Evolutionary conservation across 2,329 filamentous ascomycete species (phyloP), one percentile per base, ranked within the genome.

Genomic region (Colletotrichum tofieldiae): DNA sequence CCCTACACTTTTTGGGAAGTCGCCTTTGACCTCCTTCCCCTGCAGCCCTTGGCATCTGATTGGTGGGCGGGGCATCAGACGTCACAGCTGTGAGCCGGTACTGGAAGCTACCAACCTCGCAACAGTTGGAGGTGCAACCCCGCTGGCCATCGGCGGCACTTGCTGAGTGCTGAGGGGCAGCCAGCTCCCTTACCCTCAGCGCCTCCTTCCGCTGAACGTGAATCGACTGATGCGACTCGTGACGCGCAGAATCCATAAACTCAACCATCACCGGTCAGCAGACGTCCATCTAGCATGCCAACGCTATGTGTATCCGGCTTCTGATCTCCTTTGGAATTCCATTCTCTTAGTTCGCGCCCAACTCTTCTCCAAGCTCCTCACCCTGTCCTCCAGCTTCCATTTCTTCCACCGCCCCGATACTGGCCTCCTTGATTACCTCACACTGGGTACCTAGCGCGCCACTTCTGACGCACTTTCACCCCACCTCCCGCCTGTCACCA

Each of bases 381-480:
- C 32, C 58, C 39, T 58, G 20, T 45, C 49, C 23, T 37, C 47
- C 56, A 61, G 23, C 20, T 58, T 51, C 23, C 63, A 39, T 58
- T 29, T 26, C 56, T 32, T 47, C 18, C 6, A 35, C 9, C 26
- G 35, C 49, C 49, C 49, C 26, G 23, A 43, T 51, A 41, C 60
- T 41, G 23, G 2, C 49, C 47, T 35, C 37, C 20, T 14, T 26
- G 26, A 59, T 72, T 65, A 70, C 70, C 70, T 70, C 65, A 72
- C 41, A 69, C 54, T 70, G 29, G 43, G 37, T 26, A 54, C 52
- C 32, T 47, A 47, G 39, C 29, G 59, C 70, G 59, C 54, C 65
- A 60, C 60, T 67, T 72, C 65, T 72, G 70, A 72, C 70, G 70
- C 65, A 72, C 58, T 37, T 49, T 51, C 29, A 69, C 69, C 69